Evolutionary conservation across 495 filamentous ascomycete genomes (phyloP), one percentile per base, ranked within the genome.

Genomic region (Neurospora sp.): DNA sequence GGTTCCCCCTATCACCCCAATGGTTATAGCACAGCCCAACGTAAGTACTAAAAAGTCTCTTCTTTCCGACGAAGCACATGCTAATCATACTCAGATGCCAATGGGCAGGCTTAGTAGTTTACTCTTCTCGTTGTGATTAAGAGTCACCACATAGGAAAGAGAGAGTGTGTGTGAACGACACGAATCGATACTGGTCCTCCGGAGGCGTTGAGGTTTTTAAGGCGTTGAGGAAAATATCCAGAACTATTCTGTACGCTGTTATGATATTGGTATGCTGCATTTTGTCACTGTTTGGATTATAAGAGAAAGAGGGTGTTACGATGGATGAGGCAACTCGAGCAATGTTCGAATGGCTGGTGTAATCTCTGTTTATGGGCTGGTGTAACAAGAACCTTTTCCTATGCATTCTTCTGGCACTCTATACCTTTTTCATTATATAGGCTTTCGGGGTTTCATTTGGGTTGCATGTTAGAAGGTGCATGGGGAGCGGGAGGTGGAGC

Each of bases 1-100:
- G 53, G 53, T 65, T 65, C 53, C 22, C 53, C 53, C 27, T 65
- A 65, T 18, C 53, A 65, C 53, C 53, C 53, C 27, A 65, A 80
- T 41, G 80, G 80, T 71, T 77, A 72, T 27, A 70, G 69, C 9
- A 79, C 80, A 53, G 74, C 77, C 1, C 79, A 82, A 65, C 53
- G 53, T 65, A 35, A 65, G 53, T 65, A 18, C 27, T 2, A 16
- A 37, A 35, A 3, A 18, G 53, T 65, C 6, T 35, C 12, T 31
- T 35, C 27, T 65, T 65, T 3, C 53, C 6, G 53, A 14, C 27
- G 27, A 65, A 35, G 7, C 53, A 37, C 8, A 18, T 35, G 27
- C 53, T 65, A 65, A 65, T 59, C 53, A 35, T 65, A 65, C 22
- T 7, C 53, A 65, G 53, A 65, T 65, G 27, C 53, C 53, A 65